Evolutionary conservation across 2,329 filamentous ascomycete genomes (phyloP), one percentile per base, ranked within the genome.

Genomic region (Fusarium sp.): DNA sequence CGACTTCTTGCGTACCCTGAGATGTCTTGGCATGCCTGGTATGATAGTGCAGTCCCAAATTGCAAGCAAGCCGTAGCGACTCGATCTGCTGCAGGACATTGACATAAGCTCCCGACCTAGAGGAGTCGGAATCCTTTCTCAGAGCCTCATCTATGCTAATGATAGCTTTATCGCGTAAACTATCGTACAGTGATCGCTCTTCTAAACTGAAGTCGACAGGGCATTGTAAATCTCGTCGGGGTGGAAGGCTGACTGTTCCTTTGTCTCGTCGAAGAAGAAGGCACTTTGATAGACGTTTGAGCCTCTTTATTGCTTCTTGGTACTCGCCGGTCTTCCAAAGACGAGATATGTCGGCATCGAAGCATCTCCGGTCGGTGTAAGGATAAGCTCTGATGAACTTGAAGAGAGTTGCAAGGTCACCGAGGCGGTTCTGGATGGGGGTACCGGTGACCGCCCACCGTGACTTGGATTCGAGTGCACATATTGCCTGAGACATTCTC

Each of bases 391-490:
- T 73, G 15, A 86, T 72, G 54, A 85, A 86, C 26, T 78, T 79
- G 1, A 86, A 71, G 0, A 86, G 74, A 2, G 77, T 75, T 0
- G 78, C 75, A 7, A 86, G 74, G 46, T 86, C 84, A 2, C 71
- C 71, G 0, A 84, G 74, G 0, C 74, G 74, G 46, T 86, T 87
- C 44, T 86, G 84, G 1, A 87, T 81, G 0, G 84, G 84, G 0
- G 84, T 86, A 0, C 84, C 84, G 0, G 82, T 85, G 0, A 86
- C 78, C 2, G 80, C 81, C 84, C 84, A 86, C 7, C 84, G 78
- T 3, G 73, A 74, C 17, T 66, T 63, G 0, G 80, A 74, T 0
- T 80, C 63, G 1, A 87, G 73, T 3, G 74, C 74, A 33, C 78
- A 83, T 1, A 81, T 71, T 2, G 82, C 81, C 51, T 20, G 73